Percentiles rank a stretch among this genome's conserved stretches.
Evolutionary conservation across 495 filamentous ascomycete genomes (phyloP).

Genomic region (Neurospora sp.): DNA sequence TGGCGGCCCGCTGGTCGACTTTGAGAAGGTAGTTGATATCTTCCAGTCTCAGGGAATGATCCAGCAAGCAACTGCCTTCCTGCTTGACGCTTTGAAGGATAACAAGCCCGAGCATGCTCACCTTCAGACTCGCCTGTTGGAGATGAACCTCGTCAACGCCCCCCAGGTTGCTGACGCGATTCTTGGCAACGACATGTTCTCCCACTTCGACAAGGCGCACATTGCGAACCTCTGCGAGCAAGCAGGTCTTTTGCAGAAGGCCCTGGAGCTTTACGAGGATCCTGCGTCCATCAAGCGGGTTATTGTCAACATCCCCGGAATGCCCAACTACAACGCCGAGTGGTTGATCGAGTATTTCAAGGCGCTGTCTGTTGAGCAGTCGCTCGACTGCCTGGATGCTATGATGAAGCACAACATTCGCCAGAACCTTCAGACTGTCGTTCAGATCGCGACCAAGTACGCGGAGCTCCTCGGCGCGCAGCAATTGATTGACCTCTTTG

Average conservation of each 20-base stretch:
- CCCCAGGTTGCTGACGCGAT: slow-evolving; percentile 97
- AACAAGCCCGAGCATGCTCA: slow-evolving; percentile 91
- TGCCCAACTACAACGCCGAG: slow-evolving; percentile 74
- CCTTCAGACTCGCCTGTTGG: slow-evolving; percentile 85
- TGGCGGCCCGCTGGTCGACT: slow-evolving; percentile 73
- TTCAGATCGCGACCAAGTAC: slow-evolving; percentile 94
- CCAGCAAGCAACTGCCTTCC: slow-evolving; percentile 92
- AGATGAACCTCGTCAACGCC: slow-evolving; percentile 96
- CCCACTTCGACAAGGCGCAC: slow-evolving; percentile 80
- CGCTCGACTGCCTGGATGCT: slow-evolving; percentile 84
- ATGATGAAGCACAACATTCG: slow-evolving; percentile 96
- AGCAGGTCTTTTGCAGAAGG: slow-evolving; percentile 75
- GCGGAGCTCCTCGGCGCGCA: slow-evolving; percentile 91
- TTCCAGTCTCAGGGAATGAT: slow-evolving; percentile 97
- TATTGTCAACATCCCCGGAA: slow-evolving; percentile 64
- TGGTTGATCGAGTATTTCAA: slow-evolving; percentile 92
- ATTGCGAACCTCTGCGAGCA: slow-evolving; percentile 88
- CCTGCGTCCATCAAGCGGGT: slow-evolving; percentile 81
- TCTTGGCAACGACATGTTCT: slow-evolving; percentile 94
- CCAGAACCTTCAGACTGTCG: slow-evolving; percentile 87
- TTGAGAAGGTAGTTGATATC: slow-evolving; percentile 92
- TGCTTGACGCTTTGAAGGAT: slow-evolving; percentile 85
- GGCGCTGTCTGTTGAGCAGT: slow-evolving; percentile 86
- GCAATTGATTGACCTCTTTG: slow-evolving; percentile 82
- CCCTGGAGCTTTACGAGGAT: slow-evolving; percentile 90